Evolutionary conservation across 805 yeast species (phyloP).

Genomic region (Candida morakotiae): DNA sequence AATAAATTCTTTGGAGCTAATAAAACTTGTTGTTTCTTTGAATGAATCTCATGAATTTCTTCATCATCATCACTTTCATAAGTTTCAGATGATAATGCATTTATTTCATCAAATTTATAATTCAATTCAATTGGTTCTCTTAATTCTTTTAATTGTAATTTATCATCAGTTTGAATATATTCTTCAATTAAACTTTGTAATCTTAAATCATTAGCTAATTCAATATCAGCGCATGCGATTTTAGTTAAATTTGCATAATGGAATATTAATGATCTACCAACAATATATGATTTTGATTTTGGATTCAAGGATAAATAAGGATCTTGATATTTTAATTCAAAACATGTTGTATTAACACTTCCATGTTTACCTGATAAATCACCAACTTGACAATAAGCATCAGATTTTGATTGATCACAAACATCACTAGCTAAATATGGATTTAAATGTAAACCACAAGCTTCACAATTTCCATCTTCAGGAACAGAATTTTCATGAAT

Average conservation of each 20-base stretch:
- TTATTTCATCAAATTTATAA: slow-evolving; percentile 9
- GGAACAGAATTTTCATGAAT: slow-evolving; percentile 59
- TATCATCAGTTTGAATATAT: slow-evolving; percentile 11
- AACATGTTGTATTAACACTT: slow-evolving; percentile 64
- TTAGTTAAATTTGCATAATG: slow-evolving; percentile 53
- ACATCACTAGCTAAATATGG: slow-evolving; percentile 55
- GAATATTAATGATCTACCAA: slow-evolving; percentile 53
- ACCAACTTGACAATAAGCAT: slow-evolving; percentile 64
- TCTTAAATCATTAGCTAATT: slow-evolving; percentile 18
- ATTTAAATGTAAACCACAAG: slow-evolving; percentile 56
- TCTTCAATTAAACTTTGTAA: slow-evolving; percentile 14
- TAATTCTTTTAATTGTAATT: slow-evolving; percentile 6
- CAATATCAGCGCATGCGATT: slow-evolving; percentile 63
- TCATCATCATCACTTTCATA: slow-evolving; percentile 4
- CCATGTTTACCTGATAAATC: slow-evolving; percentile 81
- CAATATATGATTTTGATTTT: slow-evolving; percentile 51
- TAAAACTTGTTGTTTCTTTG: not conserved
- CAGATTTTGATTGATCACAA: slow-evolving; percentile 49
- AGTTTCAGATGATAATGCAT: slow-evolving; percentile 7
- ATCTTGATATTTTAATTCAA: slow-evolving; percentile 58
- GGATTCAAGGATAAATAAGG: slow-evolving; percentile 62
- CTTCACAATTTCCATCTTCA: slow-evolving; percentile 45
- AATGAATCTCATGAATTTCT: not conserved
- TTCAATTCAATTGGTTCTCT: slow-evolving; percentile 8
- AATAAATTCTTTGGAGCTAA: slow-evolving; percentile 1